Evolutionary conservation across 768 basidiomycete genomes (phyloP).

Genomic region (Hygrophorus russula): DNA sequence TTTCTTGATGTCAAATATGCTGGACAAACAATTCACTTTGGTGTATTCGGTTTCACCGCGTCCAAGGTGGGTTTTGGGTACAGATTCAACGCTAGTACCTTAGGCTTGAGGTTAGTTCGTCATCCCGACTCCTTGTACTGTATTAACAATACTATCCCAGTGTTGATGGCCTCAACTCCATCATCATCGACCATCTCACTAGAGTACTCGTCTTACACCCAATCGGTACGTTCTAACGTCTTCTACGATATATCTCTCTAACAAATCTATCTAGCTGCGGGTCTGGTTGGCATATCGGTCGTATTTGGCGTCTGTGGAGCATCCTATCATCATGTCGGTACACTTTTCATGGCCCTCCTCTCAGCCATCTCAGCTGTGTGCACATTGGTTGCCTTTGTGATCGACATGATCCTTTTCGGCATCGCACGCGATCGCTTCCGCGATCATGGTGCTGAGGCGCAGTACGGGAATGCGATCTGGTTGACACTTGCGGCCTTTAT

Average conservation of each 20-base stretch:
- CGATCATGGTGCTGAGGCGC: slow-evolving; percentile 32
- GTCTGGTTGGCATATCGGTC: slow-evolving; percentile 51
- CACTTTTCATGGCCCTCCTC: slow-evolving; percentile 66
- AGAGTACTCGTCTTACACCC: slow-evolving; percentile 69
- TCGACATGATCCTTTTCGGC: slow-evolving; percentile 77
- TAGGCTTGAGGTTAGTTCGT: slow-evolving; percentile 31
- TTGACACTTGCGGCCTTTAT: slow-evolving; percentile 64
- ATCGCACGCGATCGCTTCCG: slow-evolving; percentile 51
- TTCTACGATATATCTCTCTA: slow-evolving; percentile 2
- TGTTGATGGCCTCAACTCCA: slow-evolving; percentile 34
- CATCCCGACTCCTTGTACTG: background rate
- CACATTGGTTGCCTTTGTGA: slow-evolving; percentile 58
- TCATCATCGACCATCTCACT: slow-evolving; percentile 58
- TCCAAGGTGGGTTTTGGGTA: slow-evolving; percentile 49
- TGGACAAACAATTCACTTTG: slow-evolving; percentile 38
- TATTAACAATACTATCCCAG: slow-evolving; percentile 15
- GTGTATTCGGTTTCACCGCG: slow-evolving; percentile 72
- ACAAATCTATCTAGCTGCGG: slow-evolving; percentile 33
- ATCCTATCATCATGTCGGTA: slow-evolving; percentile 55
- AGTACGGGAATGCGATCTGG: slow-evolving; percentile 79
- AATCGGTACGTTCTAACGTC: slow-evolving; percentile 35
- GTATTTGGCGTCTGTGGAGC: slow-evolving; percentile 61
- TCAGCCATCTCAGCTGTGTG: slow-evolving; percentile 55
- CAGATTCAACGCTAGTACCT: slow-evolving; percentile 18
- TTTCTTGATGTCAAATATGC: slow-evolving; percentile 47